Percentiles rank a stretch among this genome's conserved stretches.
phyloP scores from a whole-genome alignment of 768 basidiomycete genomes.

The Russula brevipes region DNA sequence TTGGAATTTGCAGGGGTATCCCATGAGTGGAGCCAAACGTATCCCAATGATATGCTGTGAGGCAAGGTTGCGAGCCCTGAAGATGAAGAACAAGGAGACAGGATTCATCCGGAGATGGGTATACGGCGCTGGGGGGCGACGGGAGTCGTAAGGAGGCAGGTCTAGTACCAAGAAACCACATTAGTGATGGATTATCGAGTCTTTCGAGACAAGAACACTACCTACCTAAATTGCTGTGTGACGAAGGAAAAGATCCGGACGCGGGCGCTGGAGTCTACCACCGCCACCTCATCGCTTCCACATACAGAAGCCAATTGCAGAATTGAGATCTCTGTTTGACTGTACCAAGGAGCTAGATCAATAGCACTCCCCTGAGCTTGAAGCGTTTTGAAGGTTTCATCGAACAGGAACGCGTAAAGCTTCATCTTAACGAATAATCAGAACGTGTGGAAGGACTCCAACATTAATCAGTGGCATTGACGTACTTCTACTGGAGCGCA shows the following conservation, averaged over 20 bases:
- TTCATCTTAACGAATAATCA: constrained; percentile 24
- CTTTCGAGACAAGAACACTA: neutral
- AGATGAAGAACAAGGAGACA: constrained; percentile 41
- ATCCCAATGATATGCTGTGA: constrained; percentile 49
- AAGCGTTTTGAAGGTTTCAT: constrained; percentile 40
- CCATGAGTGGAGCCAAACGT: constrained; percentile 51
- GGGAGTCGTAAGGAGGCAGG: constrained; percentile 42
- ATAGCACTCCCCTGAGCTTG: constrained; percentile 40
- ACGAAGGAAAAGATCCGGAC: constrained; percentile 50
- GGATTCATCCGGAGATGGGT: constrained; percentile 50
- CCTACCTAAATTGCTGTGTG: constrained; percentile 50
- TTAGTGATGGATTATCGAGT: neutral
- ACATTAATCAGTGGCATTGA: neutral
- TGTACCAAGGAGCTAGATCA: constrained; percentile 43
- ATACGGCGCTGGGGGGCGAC: constrained; percentile 33
- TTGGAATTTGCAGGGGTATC: constrained; percentile 34
- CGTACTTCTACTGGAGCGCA: constrained; percentile 41
- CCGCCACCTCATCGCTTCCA: constrained; percentile 48
- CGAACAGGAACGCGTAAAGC: constrained; percentile 44
- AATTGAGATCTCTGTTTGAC: constrained; percentile 28
- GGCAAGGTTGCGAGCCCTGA: neutral
- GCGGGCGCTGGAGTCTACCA: constrained; percentile 42
- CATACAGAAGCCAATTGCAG: constrained; percentile 39
- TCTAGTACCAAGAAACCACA: constrained; percentile 28
- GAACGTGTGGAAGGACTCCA: neutral